Conservation (phyloP, 257 asterid species). For the Forsythia viridissima region DNA sequence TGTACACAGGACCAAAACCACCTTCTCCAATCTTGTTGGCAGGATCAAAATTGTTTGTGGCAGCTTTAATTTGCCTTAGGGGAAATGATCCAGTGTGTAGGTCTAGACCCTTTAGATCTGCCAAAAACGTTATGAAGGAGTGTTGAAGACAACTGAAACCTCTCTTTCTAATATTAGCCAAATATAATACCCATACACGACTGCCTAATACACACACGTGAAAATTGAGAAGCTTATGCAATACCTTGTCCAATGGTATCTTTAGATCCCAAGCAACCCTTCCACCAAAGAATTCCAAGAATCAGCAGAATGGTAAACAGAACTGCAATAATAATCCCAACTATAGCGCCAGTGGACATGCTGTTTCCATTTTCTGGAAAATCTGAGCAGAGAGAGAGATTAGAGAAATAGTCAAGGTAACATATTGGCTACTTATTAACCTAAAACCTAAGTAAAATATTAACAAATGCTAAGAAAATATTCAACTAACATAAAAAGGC, state of each 20-base stretch:
- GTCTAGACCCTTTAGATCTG: slow-evolving; percentile 54
- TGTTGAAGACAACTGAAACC: neutral
- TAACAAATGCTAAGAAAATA: neutral
- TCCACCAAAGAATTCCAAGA: slow-evolving; percentile 64
- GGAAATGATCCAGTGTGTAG: slow-evolving; percentile 48
- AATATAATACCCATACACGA: neutral
- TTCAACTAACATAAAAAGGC: neutral
- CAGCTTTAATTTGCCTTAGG: slow-evolving; percentile 50
- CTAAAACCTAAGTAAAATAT: neutral
- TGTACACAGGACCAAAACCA: slow-evolving; percentile 66
- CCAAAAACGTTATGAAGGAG: neutral
- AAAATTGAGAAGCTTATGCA: neutral
- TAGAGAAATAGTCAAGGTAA: neutral
- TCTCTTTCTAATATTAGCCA: neutral
- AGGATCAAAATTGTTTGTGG: slow-evolving; percentile 60
- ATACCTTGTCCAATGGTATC: slow-evolving; percentile 46
- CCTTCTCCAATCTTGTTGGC: slow-evolving; percentile 69
- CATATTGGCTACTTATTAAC: neutral
- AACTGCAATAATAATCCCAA: slow-evolving; percentile 51
- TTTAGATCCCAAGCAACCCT: slow-evolving; percentile 36
- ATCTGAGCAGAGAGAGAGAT: slow-evolving; percentile 37
- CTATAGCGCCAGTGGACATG: slow-evolving; percentile 47
- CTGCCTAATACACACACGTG: neutral
- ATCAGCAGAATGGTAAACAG: slow-evolving; percentile 32
- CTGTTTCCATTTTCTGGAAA: slow-evolving; percentile 36